Conservation (phyloP, 352 stramenopile genomes). For the Phytophthora pseudosyringae region DNA sequence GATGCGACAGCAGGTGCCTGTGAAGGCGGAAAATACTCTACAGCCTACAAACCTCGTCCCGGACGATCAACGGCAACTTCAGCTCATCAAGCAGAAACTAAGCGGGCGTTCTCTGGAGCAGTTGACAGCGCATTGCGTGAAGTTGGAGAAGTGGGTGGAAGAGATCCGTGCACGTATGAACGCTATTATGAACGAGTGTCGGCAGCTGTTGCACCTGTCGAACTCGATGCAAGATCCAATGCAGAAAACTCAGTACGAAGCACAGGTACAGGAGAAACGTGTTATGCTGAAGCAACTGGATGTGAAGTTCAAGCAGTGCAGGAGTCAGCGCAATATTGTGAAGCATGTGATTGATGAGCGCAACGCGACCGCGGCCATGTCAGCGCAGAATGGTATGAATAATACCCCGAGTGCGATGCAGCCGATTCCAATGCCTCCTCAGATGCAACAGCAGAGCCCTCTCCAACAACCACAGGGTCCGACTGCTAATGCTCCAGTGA, state of each 20-base stretch:
- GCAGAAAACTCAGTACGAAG: slow-evolving; percentile 69
- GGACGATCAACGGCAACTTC: slow-evolving; percentile 75
- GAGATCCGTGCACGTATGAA: slow-evolving; percentile 84
- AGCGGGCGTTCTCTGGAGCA: slow-evolving; percentile 73
- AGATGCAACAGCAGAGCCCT: slow-evolving; percentile 42
- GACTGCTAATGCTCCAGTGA: background rate
- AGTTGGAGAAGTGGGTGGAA: slow-evolving; percentile 83
- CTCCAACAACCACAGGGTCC: slow-evolving; percentile 21
- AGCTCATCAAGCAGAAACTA: slow-evolving; percentile 77
- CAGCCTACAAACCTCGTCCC: slow-evolving; percentile 57
- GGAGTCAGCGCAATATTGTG: slow-evolving; percentile 81
- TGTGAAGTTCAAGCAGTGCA: slow-evolving; percentile 83
- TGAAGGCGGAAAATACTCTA: slow-evolving; percentile 31
- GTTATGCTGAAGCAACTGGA: slow-evolving; percentile 76
- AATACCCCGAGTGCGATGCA: slow-evolving; percentile 36
- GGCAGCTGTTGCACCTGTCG: slow-evolving; percentile 75
- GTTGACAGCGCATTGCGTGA: slow-evolving; percentile 80
- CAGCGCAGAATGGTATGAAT: slow-evolving; percentile 23
- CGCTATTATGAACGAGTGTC: slow-evolving; percentile 83
- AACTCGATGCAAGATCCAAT: slow-evolving; percentile 75
- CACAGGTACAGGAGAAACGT: slow-evolving; percentile 75
- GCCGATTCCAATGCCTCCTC: slow-evolving; percentile 54
- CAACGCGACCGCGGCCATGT: slow-evolving; percentile 22
- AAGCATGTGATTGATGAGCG: slow-evolving; percentile 77
- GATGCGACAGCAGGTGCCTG: slow-evolving; percentile 24